Evolutionary conservation across 2,329 filamentous ascomycete species (phyloP).

Genomic region (Aspergillus latus): DNA sequence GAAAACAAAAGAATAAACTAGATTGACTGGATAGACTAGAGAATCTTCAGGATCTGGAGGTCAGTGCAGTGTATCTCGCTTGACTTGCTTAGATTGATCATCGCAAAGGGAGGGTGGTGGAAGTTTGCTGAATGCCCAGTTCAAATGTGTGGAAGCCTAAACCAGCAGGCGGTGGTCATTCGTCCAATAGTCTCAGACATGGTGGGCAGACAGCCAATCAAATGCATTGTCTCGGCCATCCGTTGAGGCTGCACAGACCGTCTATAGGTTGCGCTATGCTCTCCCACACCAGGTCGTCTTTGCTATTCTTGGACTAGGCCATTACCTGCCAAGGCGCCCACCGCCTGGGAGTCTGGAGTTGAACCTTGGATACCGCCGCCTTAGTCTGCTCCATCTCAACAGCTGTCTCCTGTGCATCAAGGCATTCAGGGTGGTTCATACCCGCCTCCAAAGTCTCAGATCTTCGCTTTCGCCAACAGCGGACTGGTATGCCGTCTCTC

Average conservation of each 20-base stretch:
- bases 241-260: neutral
- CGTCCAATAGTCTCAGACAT: slow-evolving; percentile 21
- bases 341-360: slow-evolving; percentile 3
- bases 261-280: slow-evolving; percentile 11
- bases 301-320: slow-evolving; percentile 20
- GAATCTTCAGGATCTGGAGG: neutral
- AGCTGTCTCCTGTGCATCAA: neutral
- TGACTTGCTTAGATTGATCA: neutral
- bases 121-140: neutral
- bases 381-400: neutral
- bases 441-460: neutral
- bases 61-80: slow-evolving; percentile 2
- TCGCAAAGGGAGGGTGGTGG: neutral
- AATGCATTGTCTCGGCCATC: slow-evolving; percentile 13
- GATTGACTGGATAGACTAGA: neutral
- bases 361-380: slow-evolving; percentile 12
- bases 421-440: neutral
- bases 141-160: neutral
- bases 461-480: slow-evolving; percentile 1
- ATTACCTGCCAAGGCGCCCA: slow-evolving; percentile 8
- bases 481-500: slow-evolving; percentile 16
- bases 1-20: neutral
- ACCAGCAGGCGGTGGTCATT: slow-evolving; percentile 15
- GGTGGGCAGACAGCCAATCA: slow-evolving; percentile 19
- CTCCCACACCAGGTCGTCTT: slow-evolving; percentile 6